A percentile compares a stretch with the other conserved stretches of the same genome.
phyloP scores from a whole-genome alignment of 1,284 basidiomycete genomes.

The Trametes versicolor region DNA sequence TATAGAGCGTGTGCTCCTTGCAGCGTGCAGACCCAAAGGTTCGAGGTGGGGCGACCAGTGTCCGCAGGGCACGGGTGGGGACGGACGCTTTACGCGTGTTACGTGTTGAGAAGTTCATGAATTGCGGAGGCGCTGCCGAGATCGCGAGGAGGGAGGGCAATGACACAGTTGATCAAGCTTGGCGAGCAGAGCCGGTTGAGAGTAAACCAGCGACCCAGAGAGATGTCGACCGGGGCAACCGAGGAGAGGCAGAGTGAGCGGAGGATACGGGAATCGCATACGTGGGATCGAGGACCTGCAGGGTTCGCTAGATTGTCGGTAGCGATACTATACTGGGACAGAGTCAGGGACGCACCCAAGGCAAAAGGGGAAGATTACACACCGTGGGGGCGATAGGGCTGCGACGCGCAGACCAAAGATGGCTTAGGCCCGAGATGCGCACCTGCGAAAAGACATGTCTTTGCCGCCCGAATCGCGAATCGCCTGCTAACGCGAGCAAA shows the following conservation, averaged over 20 bases:
- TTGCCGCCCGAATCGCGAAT: conserved; percentile 14
- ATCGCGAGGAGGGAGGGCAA: conserved; percentile 8
- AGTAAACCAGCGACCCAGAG: background rate
- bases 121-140: conserved; percentile 16
- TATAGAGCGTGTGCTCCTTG: background rate
- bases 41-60: conserved; percentile 1
- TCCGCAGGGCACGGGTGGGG: conserved; percentile 7
- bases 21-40: conserved; percentile 5
- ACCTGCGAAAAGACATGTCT: conserved; percentile 2
- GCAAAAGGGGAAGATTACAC: background rate
- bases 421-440: conserved; percentile 9
- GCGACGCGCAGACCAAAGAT: conserved; percentile 3
- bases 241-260: background rate
- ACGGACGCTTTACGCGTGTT: conserved; percentile 21
- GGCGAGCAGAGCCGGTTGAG: background rate
- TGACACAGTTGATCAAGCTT: background rate
- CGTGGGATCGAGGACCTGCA: background rate
- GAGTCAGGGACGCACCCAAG: conserved; percentile 5
- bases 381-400: conserved; percentile 20
- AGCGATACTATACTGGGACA: conserved; percentile 5
- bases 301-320: conserved; percentile 17
- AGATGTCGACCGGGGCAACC: background rate
- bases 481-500: conserved; percentile 13
- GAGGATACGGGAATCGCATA: background rate
- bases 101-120: conserved; percentile 15